These are phyloP conservation scores for Trifolium repens DNA, from an alignment of 306 rosid species.

Conservation along the genomic window DNA sequence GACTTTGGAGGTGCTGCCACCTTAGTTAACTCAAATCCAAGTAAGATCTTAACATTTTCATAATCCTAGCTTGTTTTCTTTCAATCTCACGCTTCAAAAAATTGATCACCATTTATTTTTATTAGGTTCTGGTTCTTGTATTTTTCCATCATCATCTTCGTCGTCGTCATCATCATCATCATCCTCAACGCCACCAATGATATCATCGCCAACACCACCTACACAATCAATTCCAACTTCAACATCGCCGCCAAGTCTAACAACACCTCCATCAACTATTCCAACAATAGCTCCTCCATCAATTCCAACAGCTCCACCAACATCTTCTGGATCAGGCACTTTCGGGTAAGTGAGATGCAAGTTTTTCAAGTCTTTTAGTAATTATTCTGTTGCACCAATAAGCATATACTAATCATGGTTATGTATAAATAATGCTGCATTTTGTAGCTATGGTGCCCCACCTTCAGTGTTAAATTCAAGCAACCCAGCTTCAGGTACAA, in stretches of 20 bases:
- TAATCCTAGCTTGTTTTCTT: not conserved
- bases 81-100: not conserved
- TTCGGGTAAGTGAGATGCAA: conserved; percentile 54
- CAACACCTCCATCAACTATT: conserved; percentile 36
- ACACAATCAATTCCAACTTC: conserved; percentile 38
- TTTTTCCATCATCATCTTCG: conserved; percentile 50
- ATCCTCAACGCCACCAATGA: conserved; percentile 33
- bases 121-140: conserved; percentile 76
- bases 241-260: conserved; percentile 40
- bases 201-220: conserved; percentile 51
- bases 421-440: conserved; percentile 17
- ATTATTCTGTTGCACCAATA: not conserved
- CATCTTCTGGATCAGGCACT: conserved; percentile 54
- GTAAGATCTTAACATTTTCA: conserved; percentile 52
- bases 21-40: conserved; percentile 75
- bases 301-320: conserved; percentile 37
- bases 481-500: conserved; percentile 62
- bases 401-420: conserved; percentile 33
- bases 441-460: conserved; percentile 69
- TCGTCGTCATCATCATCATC: conserved; percentile 42
- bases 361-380: not conserved
- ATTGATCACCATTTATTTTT: conserved; percentile 26
- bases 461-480: conserved; percentile 73
- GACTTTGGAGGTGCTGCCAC: conserved; percentile 90
- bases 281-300: conserved; percentile 43